These are phyloP conservation scores for Sodiomyces alkalinus DNA, from an alignment of 2,329 filamentous ascomycete species.

Conservation along the genomic window DNA sequence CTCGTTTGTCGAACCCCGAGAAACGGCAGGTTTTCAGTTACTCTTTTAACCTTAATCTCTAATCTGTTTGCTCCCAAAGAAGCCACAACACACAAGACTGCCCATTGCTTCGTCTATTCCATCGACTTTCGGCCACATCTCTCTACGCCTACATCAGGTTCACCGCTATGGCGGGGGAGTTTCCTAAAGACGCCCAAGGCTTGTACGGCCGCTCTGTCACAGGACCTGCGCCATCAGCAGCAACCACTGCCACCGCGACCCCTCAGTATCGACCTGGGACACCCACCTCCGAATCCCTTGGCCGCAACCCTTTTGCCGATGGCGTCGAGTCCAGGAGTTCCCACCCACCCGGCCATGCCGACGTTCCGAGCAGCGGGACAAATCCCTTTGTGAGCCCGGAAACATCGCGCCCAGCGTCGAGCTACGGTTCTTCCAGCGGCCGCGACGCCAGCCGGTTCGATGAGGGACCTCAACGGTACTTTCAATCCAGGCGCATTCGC, in stretches of 20 bases:
- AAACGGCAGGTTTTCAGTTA: too few relatives aligned
- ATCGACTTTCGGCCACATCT: too few relatives aligned
- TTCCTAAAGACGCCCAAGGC: slow-evolving; percentile 8
- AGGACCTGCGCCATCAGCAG: slow-evolving; percentile 16
- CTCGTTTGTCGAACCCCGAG: too few relatives aligned
- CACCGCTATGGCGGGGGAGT: too few relatives aligned
- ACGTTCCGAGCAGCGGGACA: slow-evolving; percentile 8
- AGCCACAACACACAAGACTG: too few relatives aligned
- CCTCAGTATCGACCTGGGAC: slow-evolving; percentile 23
- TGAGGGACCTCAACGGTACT: slow-evolving; percentile 39
- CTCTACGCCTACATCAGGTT: too few relatives aligned
- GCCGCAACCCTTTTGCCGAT: slow-evolving; percentile 25
- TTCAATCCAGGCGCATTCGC: slow-evolving; percentile 56
- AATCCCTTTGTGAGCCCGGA: slow-evolving; percentile 33
- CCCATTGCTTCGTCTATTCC: too few relatives aligned
- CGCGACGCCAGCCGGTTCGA: slow-evolving; percentile 18
- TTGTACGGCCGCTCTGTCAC: slow-evolving; percentile 14
- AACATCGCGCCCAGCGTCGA: slow-evolving; percentile 29
- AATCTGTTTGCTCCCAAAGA: too few relatives aligned
- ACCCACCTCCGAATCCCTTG: slow-evolving; percentile 21
- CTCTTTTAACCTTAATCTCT: too few relatives aligned
- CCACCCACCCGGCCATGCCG: slow-evolving; percentile 15
- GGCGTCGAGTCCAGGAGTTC: slow-evolving; percentile 15
- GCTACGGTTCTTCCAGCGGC: slow-evolving; percentile 28
- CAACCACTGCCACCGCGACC: slow-evolving; percentile 21